Conservation (phyloP, 768 basidiomycete genomes). For the Lanmaoa rubissima region DNA sequence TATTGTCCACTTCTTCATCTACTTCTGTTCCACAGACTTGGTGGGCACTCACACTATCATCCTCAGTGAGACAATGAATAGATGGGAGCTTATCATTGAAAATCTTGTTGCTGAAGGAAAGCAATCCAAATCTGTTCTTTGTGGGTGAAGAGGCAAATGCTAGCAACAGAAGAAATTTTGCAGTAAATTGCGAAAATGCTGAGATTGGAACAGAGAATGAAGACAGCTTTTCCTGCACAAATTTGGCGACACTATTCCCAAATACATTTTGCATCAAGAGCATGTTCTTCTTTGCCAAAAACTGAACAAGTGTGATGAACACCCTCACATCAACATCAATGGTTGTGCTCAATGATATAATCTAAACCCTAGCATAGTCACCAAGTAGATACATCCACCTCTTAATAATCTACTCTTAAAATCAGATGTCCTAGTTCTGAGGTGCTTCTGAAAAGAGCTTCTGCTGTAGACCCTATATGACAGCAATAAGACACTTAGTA, state of each 20-base stretch:
- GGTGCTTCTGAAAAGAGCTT: too few species aligned
- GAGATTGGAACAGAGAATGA: conserved; percentile 16
- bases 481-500: too few species aligned
- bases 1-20: conserved; percentile 19
- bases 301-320: conserved; percentile 45
- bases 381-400: conserved; percentile 71
- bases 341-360: conserved; percentile 20
- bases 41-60: conserved; percentile 3
- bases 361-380: conserved; percentile 66
- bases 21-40: neutral
- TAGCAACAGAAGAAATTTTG: conserved; percentile 18
- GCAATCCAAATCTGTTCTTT: conserved; percentile 18
- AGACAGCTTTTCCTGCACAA: conserved; percentile 24
- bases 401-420: too few species aligned
- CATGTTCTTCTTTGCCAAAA: conserved; percentile 27
- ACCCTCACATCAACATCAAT: conserved; percentile 56
- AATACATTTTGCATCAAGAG: conserved; percentile 28
- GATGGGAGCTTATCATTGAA: conserved; percentile 41
- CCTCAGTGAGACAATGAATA: conserved; percentile 24
- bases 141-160: neutral
- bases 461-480: too few species aligned
- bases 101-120: conserved; percentile 42
- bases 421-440: too few species aligned
- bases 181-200: conserved; percentile 19
- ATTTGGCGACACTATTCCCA: conserved; percentile 24